These are phyloP conservation scores for Linanthus parryae DNA, from an alignment of 148 eudicot species.

Conservation along the genomic window DNA sequence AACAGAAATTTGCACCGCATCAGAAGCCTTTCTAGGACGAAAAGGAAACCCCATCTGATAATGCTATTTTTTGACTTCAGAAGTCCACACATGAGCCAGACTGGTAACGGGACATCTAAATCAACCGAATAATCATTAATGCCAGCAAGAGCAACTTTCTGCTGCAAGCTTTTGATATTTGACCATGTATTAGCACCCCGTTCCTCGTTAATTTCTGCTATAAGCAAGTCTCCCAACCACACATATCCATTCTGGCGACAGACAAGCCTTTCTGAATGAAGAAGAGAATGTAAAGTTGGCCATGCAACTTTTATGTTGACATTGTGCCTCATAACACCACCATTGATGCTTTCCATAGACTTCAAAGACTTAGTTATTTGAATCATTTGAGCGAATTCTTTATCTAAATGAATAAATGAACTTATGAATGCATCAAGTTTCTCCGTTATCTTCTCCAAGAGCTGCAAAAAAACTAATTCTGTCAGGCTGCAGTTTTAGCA, in stretches of 20 bases:
- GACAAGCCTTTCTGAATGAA: conserved; percentile 76
- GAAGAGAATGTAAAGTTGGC: conserved; percentile 96
- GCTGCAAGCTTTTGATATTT: conserved; percentile 62
- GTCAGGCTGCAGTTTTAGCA: no score
- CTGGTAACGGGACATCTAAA: conserved; percentile 62
- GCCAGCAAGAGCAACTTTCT: conserved; percentile 63
- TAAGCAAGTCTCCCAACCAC: conserved; percentile 92
- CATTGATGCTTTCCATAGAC: conserved; percentile 46
- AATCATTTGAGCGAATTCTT: conserved; percentile 63
- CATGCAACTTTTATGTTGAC: conserved; percentile 56
- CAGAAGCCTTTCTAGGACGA: conserved; percentile 88
- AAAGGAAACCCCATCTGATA: conserved; percentile 85
- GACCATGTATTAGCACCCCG: conserved; percentile 43
- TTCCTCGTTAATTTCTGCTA: conserved; percentile 70
- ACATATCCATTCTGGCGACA: conserved; percentile 88
- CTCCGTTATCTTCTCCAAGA: conserved; percentile 73
- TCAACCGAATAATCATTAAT: conserved; percentile 59
- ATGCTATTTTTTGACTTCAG: conserved; percentile 73
- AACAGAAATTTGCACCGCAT: conserved; percentile 88
- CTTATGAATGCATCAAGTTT: conserved; percentile 69
- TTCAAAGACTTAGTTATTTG: conserved; percentile 70
- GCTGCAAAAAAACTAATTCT: conserved; percentile 42
- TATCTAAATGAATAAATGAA: conserved; percentile 76
- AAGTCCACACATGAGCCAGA: conserved; percentile 97
- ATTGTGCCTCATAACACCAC: conserved; percentile 38